Percentiles rank a stretch among this genome's conserved stretches.
These are phyloP conservation scores for Suillus hirtellus DNA, from an alignment of 768 basidiomycete species.

Conservation along the genomic window DNA sequence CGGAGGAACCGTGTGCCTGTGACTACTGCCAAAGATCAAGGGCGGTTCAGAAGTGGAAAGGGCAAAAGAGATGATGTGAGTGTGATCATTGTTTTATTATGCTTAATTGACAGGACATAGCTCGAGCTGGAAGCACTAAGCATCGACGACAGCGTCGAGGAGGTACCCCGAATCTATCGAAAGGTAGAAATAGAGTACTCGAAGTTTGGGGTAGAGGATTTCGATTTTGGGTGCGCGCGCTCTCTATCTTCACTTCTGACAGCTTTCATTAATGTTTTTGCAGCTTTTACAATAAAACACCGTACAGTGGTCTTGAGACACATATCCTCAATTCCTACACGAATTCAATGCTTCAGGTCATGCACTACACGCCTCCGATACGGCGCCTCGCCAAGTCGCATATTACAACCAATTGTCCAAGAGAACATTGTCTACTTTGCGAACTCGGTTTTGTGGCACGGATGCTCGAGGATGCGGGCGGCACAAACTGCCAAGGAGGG, in stretches of 20 bases:
- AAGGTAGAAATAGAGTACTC: conserved; percentile 98
- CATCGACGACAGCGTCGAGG: conserved; percentile 53
- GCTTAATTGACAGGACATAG: conserved; percentile 31
- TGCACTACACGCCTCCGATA: conserved; percentile 82
- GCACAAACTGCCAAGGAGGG: conserved; percentile 93
- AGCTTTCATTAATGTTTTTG: conserved; percentile 4
- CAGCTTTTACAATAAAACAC: conserved; percentile 93
- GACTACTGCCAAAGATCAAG: conserved; percentile 54
- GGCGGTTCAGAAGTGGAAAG: conserved; percentile 87
- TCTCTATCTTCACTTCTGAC: not conserved
- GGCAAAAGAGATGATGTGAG: conserved; percentile 48
- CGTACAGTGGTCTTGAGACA: conserved; percentile 90
- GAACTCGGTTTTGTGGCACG: conserved; percentile 92
- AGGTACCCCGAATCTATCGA: conserved; percentile 80
- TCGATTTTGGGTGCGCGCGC: conserved; percentile 85
- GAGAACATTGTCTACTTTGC: conserved; percentile 92
- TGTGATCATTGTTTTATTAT: conserved; percentile 6
- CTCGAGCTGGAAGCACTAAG: conserved; percentile 53
- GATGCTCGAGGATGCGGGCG: conserved; percentile 94
- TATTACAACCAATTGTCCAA: conserved; percentile 82
- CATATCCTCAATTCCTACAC: conserved; percentile 98
- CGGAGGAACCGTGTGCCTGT: conserved; percentile 71
- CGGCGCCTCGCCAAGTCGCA: conserved; percentile 86
- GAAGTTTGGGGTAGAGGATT: conserved; percentile 98
- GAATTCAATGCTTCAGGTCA: conserved; percentile 85